Evolutionary conservation across 225 moss, liverwort and hornwort genomes (phyloP), one percentile per base, ranked within the genome.

Genomic region (Ulota crispa): DNA sequence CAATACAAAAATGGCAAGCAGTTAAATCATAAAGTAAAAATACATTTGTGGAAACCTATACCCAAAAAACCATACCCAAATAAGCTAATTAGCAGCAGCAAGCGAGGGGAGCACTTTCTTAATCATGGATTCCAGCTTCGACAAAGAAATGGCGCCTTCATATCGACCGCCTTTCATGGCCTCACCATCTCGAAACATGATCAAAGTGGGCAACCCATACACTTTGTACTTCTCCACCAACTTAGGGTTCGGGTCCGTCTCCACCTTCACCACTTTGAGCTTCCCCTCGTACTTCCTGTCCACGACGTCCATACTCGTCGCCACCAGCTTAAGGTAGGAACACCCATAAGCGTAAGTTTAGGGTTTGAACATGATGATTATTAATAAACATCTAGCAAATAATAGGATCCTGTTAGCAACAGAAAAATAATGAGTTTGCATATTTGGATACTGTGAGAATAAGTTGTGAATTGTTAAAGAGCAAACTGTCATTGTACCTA

Each of bases 231-330:
- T 80, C 77, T 91, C 93, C 69, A 91, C 89, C 79, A 98, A 76
- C 66, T 62, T 70, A 34, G 86, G 79, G 47, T 95, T 94, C 3
- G 70, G 73, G 66, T 95, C 95, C 1, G 92, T 86, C 76, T 98
- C 97, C 5, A 95, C 75, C 88, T 97, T 97, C 80, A 97, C 95
- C 68, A 91, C 93, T 42, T 97, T 97, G 54, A 95, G 53, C 85
- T 91, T 89, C 50, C 94, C 95, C 2, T 59, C 73, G 37, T 94
- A 95, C 80, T 94, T 85, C 93, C 83, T 77, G 36, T 93, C 95
- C 82, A 93, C 83, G 78, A 80, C 82, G 30, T 92, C 95, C 81
- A 97, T 89, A 32, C 91, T 79, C 37, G 84, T 72, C 9, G 92
- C 89, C 53, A 97, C 95, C 13, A 97, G 90, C 77, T 89, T 9